Evolutionary conservation across 2,329 filamentous ascomycete genomes (phyloP).

Genomic region (Paraphaeosphaeria minitans): DNA sequence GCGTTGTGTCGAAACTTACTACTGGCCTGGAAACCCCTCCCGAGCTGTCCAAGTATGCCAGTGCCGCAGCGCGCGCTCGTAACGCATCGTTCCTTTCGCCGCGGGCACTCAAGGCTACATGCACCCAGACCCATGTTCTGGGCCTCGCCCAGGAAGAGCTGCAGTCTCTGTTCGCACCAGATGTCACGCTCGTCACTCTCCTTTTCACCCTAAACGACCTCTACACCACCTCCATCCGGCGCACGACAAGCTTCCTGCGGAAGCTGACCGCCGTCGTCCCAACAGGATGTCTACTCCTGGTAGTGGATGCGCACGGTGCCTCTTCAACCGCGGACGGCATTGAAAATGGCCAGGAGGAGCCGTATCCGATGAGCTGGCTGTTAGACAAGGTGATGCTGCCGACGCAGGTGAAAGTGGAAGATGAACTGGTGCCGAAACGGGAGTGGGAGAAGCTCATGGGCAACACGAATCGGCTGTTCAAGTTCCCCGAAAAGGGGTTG

Average conservation of each 20-base stretch:
- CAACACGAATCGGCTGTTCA: background rate
- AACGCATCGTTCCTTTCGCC: background rate
- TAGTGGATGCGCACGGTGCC: background rate
- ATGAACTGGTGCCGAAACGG: background rate
- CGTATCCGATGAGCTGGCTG: background rate
- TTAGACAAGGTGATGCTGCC: background rate
- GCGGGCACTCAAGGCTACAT: background rate
- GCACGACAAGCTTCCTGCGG: background rate
- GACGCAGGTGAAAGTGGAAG: background rate
- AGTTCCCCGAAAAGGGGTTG: background rate
- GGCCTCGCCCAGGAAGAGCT: background rate
- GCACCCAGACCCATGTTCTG: background rate
- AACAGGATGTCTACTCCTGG: background rate
- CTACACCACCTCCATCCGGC: background rate
- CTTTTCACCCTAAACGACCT: background rate
- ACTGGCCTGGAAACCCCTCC: background rate
- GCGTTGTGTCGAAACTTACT: background rate
- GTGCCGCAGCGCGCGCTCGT: background rate
- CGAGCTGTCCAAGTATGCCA: background rate
- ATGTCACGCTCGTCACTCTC: background rate
- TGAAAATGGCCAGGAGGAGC: background rate
- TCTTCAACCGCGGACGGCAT: background rate
- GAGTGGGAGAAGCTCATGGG: background rate
- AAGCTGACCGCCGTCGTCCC: background rate
- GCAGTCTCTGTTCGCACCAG: background rate